These are phyloP conservation scores for Perkinsela sp. DNA, from an alignment of 208 protist species.

Conservation along the genomic window DNA sequence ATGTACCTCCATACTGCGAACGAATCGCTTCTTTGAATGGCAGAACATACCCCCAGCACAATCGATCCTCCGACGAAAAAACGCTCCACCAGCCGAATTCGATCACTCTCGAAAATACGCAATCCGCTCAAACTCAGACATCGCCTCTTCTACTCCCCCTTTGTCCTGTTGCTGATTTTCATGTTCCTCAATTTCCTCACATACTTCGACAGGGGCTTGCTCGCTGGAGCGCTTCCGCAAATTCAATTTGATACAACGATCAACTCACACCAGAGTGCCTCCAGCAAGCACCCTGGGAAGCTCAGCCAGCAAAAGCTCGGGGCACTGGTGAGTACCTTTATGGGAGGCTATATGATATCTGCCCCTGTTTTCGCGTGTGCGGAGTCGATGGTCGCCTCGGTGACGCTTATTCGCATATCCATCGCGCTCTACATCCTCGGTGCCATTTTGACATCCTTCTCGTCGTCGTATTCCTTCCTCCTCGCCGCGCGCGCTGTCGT, in stretches of 20 bases:
- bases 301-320: slow-evolving; percentile 20
- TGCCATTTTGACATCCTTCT: slow-evolving; percentile 12
- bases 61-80: too few relatives aligned
- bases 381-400: slow-evolving; percentile 9
- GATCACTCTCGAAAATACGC: background rate
- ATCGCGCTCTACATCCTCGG: slow-evolving; percentile 21
- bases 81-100: too few relatives aligned
- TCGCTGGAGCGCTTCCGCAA: slow-evolving; percentile 11
- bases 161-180: slow-evolving; percentile 16
- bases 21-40: too few relatives aligned
- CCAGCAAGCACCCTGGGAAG: background rate
- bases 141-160: slow-evolving; percentile 7
- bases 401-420: slow-evolving; percentile 15
- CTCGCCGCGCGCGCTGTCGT: slow-evolving; percentile 18
- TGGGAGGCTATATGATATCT: slow-evolving; percentile 31
- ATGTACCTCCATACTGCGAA: too few relatives aligned
- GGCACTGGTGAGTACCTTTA: slow-evolving; percentile 29
- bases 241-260: slow-evolving; percentile 13
- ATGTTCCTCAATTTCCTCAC: slow-evolving; percentile 31
- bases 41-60: too few relatives aligned
- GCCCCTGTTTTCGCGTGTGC: slow-evolving; percentile 26
- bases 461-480: slow-evolving; percentile 16
- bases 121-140: background rate
- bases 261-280: background rate
- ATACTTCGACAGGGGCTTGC: slow-evolving; percentile 42